Evolutionary conservation across 768 basidiomycete species (phyloP).

Genomic region (Suillus alpinus): DNA sequence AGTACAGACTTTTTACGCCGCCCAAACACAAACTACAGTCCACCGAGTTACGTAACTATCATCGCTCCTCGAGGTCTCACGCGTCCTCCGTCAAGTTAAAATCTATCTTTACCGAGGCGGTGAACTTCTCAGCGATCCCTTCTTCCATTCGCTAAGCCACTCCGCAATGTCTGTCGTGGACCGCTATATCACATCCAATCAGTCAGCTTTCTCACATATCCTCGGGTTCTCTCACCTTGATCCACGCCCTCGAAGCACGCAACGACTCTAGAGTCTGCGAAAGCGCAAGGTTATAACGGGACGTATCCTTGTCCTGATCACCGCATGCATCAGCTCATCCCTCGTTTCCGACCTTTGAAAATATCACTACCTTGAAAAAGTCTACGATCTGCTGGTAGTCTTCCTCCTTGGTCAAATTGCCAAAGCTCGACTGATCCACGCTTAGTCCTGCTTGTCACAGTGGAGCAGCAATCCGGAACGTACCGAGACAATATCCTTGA

Average conservation of each 20-base stretch:
- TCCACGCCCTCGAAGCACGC: conserved; percentile 55
- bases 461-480: conserved; percentile 16
- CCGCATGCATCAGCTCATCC: conserved; percentile 9
- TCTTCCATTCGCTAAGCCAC: conserved; percentile 49
- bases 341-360: conserved; percentile 5
- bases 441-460: conserved; percentile 5
- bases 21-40: background rate
- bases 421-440: conserved; percentile 34
- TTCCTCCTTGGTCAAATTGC: conserved; percentile 56
- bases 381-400: conserved; percentile 61
- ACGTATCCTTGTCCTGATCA: conserved; percentile 59
- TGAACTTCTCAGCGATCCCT: background rate
- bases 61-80: background rate
- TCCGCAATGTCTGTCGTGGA: conserved; percentile 52
- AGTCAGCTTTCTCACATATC: conserved; percentile 7
- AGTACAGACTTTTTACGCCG: conserved; percentile 1
- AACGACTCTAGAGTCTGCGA: conserved; percentile 71
- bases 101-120: background rate
- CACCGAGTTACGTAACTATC: conserved; percentile 2
- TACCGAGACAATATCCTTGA: conserved; percentile 54
- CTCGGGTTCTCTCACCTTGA: conserved; percentile 43
- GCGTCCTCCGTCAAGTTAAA: background rate
- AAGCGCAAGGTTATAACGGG: conserved; percentile 63
- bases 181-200: conserved; percentile 36
- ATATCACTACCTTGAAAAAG: conserved; percentile 69